Evolutionary conservation across 805 yeast genomes (phyloP).

Genomic region (Candida khao-thaluensis): DNA sequence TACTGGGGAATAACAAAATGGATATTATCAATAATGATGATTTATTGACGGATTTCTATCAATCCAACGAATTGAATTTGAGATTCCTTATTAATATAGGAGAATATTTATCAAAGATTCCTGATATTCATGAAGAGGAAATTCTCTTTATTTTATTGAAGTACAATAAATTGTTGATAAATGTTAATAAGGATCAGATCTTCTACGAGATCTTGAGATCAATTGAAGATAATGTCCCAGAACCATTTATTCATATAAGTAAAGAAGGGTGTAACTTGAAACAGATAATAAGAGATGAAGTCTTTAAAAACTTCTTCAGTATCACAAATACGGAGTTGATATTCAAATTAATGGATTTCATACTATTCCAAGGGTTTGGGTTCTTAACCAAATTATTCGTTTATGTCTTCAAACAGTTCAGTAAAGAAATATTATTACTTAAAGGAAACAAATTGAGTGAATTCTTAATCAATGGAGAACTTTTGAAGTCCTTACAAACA

Average conservation of each 20-base stretch:
- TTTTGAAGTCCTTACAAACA: conserved; percentile 6
- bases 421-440: conserved; percentile 17
- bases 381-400: conserved; percentile 30
- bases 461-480: conserved; percentile 19
- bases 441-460: conserved; percentile 26
- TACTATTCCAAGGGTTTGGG: conserved; percentile 42
- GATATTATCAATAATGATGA: conserved; percentile 8
- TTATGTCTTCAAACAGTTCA: conserved; percentile 20
- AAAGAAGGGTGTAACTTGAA: conserved; percentile 36
- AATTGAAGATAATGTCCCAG: conserved; percentile 32
- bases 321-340: conserved; percentile 7
- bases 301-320: conserved; percentile 3
- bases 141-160: conserved; percentile 34
- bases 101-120: conserved; percentile 19
- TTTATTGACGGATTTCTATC: conserved; percentile 3
- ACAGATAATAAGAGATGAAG: conserved; percentile 12
- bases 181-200: conserved; percentile 32
- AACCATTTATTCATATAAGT: conserved; percentile 30
- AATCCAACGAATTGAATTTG: conserved; percentile 15
- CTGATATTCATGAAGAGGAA: conserved; percentile 24
- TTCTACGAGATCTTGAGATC: conserved; percentile 36
- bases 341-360: conserved; percentile 29
- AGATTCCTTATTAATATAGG: conserved; percentile 21
- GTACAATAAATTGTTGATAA: conserved; percentile 25
- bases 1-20: conserved; percentile 4